phyloP scores from a whole-genome alignment of 164 flowering plant genomes.

The Vitis cinerea region DNA sequence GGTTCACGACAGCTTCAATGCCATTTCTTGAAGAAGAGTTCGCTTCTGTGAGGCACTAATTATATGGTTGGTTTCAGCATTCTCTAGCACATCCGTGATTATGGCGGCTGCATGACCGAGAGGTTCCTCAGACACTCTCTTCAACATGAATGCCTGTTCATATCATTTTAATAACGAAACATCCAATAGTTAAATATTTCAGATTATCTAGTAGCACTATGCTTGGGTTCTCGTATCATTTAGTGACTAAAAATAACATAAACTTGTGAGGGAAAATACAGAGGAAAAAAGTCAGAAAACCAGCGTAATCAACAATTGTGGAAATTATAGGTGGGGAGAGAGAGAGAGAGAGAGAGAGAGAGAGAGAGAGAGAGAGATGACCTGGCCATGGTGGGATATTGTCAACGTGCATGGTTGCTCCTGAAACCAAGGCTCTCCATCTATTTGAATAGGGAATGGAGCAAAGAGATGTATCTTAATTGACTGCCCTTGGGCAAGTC shows the following conservation, averaged over 20 bases:
- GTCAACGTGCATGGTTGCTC: slow-evolving; percentile 62
- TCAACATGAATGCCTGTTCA: slow-evolving; percentile 92
- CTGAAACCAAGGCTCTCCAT: slow-evolving; percentile 98
- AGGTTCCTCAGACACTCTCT: slow-evolving; percentile 89
- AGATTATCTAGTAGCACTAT: no score
- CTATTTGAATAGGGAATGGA: slow-evolving; percentile 87
- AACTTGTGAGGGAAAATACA: no score
- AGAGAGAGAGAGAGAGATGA: slow-evolving; percentile 31
- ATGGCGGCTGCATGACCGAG: slow-evolving; percentile 98
- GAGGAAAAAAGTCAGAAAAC: neutral
- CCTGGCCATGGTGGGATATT: slow-evolving; percentile 98
- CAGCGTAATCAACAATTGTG: neutral
- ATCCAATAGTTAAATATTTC: no score
- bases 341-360: neutral
- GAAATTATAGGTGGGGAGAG: neutral
- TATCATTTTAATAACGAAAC: no score
- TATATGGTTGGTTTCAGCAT: slow-evolving; percentile 74
- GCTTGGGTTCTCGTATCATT: no score
- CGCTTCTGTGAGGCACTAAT: slow-evolving; percentile 86
- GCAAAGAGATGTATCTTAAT: slow-evolving; percentile 82
- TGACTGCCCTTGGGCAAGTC: slow-evolving; percentile 93
- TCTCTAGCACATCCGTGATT: slow-evolving; percentile 86
- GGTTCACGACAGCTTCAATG: slow-evolving; percentile 64
- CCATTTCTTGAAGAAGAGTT: slow-evolving; percentile 95
- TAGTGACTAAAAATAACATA: no score